These are phyloP conservation scores for Daldinia eschscholtzii DNA, from an alignment of 2,329 filamentous ascomycete genomes.

Conservation along the genomic window DNA sequence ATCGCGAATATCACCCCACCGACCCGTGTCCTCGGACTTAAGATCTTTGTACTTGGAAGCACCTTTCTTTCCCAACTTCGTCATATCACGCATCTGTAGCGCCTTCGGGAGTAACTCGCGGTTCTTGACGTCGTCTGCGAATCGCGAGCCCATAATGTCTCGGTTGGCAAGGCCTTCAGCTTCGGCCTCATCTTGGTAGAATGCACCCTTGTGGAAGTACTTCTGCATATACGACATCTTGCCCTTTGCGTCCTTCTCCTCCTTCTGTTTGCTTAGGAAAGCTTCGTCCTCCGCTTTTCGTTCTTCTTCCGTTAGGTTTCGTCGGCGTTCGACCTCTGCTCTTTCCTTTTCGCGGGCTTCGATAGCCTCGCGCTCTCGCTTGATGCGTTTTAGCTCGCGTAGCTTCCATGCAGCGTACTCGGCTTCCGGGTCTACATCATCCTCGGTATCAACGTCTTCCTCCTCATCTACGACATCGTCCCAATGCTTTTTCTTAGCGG, in stretches of 20 bases:
- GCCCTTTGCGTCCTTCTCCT: constrained; percentile 81
- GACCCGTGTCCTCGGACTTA: constrained; percentile 88
- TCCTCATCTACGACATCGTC: constrained; percentile 78
- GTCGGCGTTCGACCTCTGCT: constrained; percentile 88
- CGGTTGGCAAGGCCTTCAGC: constrained; percentile 81
- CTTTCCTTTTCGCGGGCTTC: constrained; percentile 86
- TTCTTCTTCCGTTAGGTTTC: constrained; percentile 88
- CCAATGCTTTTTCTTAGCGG: constrained; percentile 86
- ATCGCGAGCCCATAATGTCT: constrained; percentile 86
- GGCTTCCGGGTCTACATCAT: constrained; percentile 86
- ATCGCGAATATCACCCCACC: constrained; percentile 78
- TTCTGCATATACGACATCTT: constrained; percentile 94
- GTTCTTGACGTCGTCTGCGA: constrained; percentile 85
- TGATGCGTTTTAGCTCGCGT: constrained; percentile 88
- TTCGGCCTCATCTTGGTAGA: constrained; percentile 86
- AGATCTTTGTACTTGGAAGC: constrained; percentile 91
- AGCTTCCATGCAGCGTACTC: constrained; percentile 95
- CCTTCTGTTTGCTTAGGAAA: constrained; percentile 81
- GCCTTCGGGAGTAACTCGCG: constrained; percentile 89
- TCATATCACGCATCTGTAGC: constrained; percentile 93
- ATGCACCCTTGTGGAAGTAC: constrained; percentile 97
- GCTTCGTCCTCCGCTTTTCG: constrained; percentile 85
- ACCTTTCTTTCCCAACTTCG: constrained; percentile 92
- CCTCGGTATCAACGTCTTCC: constrained; percentile 87
- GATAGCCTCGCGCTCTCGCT: constrained; percentile 86